phyloP scores from a whole-genome alignment of 345 rosid species.

The Punica granatum region DNA sequence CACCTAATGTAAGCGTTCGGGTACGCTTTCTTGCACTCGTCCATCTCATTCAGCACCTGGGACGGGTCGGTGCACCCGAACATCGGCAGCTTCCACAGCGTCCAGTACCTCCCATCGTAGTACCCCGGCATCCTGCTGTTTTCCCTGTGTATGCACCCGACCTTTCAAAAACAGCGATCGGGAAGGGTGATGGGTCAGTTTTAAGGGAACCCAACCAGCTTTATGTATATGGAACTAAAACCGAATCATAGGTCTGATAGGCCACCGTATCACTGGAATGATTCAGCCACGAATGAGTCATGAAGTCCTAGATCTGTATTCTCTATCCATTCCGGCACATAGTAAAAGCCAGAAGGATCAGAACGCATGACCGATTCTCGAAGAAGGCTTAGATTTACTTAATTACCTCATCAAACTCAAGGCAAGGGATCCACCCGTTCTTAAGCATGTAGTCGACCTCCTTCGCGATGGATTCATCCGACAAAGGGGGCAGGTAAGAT shows the following conservation, averaged over 20 bases:
- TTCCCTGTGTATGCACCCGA: slow-evolving; percentile 34
- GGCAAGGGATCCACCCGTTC: slow-evolving; percentile 65
- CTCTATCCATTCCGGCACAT: too few species aligned
- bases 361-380: too few species aligned
- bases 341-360: too few species aligned
- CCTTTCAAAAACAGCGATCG: slow-evolving; percentile 12
- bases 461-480: slow-evolving; percentile 42
- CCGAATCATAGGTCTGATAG: too few species aligned
- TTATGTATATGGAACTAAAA: too few species aligned
- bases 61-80: slow-evolving; percentile 60
- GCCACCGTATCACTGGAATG: too few species aligned
- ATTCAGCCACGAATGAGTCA: too few species aligned
- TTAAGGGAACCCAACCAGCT: too few species aligned
- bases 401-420: slow-evolving; percentile 61
- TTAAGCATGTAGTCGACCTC: slow-evolving; percentile 54
- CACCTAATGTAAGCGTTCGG: slow-evolving; percentile 56
- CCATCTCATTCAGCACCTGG: slow-evolving; percentile 45
- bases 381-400: not conserved
- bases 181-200: too few species aligned
- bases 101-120: slow-evolving; percentile 70
- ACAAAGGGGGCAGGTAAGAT: not conserved
- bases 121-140: slow-evolving; percentile 60
- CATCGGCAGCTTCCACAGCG: slow-evolving; percentile 74
- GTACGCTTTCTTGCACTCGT: slow-evolving; percentile 42
- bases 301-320: too few species aligned